Base-by-base conservation (phyloP, 2,329 filamentous ascomycete species). In the Phyllosticta citribraziliensis region DNA sequence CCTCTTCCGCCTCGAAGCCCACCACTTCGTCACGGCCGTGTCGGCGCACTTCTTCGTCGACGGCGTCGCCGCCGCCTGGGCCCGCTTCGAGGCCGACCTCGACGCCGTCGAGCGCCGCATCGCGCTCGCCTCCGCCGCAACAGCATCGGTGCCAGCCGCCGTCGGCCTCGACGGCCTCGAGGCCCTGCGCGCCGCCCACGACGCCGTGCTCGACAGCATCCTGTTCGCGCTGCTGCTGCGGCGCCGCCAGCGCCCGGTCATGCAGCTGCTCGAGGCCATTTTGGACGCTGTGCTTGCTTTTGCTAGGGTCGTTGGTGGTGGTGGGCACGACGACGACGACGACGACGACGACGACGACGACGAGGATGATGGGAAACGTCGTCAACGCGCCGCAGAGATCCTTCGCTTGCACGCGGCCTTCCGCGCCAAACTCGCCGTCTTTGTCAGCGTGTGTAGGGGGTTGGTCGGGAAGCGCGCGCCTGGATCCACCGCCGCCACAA, bases 31-130 rank as follows among this genome's bases (percentile, higher is more conserved):
- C 24, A 81, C 83, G 0, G 83, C 83, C 10, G 73, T 97, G 0
- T 83, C 85, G 50, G 82, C 86, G 1, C 94, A 97, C 69, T 88
- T 92, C 67, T 87, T 95, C 64, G 89, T 93, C 62, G 82, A 85
- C 0, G 91, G 88, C 1, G 86, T 97, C 57, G 82, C 82, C 8
- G 79, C 81, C 17, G 84, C 87, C 0, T 97, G 93, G 92, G 76
- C 76, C 22, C 76, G 78, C 0, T 93, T 97, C 63, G 83, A 88
- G 56, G 69, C 70, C 0, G 87, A 84, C 65, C 77, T 97, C 0
- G 78, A 84, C 25, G 78, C 76, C 9, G 79, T 94, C 14, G 82
- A 93, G 71, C 68, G 68, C 1, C 78, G 79, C 19, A 74, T 93
- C 0, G 73, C 68, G 0, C 77, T 69, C 14, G 74, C 73, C 57